Conservation (phyloP, 345 rosid species). For the Turnera subulata region DNA sequence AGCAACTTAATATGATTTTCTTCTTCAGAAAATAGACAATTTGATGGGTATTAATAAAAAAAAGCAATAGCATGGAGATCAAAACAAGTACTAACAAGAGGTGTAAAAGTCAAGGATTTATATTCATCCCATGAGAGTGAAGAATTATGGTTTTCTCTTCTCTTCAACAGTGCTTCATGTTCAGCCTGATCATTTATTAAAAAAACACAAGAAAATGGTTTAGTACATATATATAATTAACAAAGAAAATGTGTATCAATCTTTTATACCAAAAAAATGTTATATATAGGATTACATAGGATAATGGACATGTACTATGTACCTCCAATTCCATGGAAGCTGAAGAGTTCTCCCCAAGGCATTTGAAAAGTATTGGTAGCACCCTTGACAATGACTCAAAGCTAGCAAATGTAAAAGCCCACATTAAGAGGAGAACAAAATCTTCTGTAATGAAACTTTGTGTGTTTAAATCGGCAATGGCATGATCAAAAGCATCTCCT, state of each 20-base stretch:
- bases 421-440: conserved; percentile 11
- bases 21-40: no score
- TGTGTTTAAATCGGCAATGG: conserved; percentile 16
- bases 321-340: conserved; percentile 30
- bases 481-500: conserved; percentile 21
- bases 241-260: no score
- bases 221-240: no score
- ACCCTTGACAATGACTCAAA: conserved; percentile 16
- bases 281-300: no score
- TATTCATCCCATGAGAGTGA: conserved; percentile 37
- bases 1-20: neutral
- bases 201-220: no score
- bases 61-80: neutral
- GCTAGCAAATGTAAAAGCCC: conserved; percentile 13
- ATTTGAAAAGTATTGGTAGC: conserved; percentile 17
- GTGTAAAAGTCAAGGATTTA: conserved; percentile 36
- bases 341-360: conserved; percentile 24
- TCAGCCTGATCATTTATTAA: conserved; percentile 23
- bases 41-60: no score
- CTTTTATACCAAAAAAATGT: no score
- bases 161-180: conserved; percentile 21
- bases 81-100: conserved; percentile 14
- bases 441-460: conserved; percentile 30
- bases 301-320: neutral
- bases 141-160: conserved; percentile 13